Conservation (phyloP, 345 rosid genomes). For the Rhizophora mangle region DNA sequence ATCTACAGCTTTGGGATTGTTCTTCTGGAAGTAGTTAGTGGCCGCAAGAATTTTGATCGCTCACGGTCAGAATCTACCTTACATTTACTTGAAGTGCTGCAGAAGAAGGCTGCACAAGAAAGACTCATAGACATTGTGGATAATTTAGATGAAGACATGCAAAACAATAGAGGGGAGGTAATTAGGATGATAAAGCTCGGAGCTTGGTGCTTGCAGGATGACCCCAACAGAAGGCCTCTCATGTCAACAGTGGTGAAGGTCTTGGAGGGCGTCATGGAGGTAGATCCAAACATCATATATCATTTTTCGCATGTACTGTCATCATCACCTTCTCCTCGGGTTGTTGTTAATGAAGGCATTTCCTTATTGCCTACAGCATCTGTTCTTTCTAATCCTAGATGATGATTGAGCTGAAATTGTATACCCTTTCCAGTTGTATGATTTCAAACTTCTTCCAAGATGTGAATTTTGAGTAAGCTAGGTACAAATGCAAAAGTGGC, state of each 20-base stretch:
- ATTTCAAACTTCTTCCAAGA: background rate
- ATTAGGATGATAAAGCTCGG: slow-evolving; percentile 53
- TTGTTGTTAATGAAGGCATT: background rate
- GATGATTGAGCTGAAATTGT: background rate
- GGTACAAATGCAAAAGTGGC: too few species aligned
- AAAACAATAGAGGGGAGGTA: slow-evolving; percentile 53
- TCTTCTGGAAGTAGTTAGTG: slow-evolving; percentile 67
- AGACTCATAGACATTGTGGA: slow-evolving; percentile 52
- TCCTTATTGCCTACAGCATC: slow-evolving; percentile 3
- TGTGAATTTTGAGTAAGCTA: too few species aligned
- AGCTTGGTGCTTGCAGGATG: slow-evolving; percentile 73
- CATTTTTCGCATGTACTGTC: too few species aligned
- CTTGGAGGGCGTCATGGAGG: slow-evolving; percentile 62
- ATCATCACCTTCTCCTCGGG: background rate
- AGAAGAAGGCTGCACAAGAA: slow-evolving; percentile 55
- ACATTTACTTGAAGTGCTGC: slow-evolving; percentile 48
- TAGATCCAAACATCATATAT: slow-evolving; percentile 5
- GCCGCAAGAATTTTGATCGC: slow-evolving; percentile 60
- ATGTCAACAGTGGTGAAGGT: slow-evolving; percentile 69
- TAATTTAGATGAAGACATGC: slow-evolving; percentile 43
- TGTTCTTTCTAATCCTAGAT: slow-evolving; percentile 21
- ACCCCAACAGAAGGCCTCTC: slow-evolving; percentile 58
- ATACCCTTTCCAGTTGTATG: background rate
- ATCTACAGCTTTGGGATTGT: slow-evolving; percentile 76
- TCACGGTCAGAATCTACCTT: slow-evolving; percentile 37